Evolutionary conservation across 345 rosid genomes (phyloP), one percentile per base, ranked within the genome.

Genomic region (Mercurialis annua): DNA sequence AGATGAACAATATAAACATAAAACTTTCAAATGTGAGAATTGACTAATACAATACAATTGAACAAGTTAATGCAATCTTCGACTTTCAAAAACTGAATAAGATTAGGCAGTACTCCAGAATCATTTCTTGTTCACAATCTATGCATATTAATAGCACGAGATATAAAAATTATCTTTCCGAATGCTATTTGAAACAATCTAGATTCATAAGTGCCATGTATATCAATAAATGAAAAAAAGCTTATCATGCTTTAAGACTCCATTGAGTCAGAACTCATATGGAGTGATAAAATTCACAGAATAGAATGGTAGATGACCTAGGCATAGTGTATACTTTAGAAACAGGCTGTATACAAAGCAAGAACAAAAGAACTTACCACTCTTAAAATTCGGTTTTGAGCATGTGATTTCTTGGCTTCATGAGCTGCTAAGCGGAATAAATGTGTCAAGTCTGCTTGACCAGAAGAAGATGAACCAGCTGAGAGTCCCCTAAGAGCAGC

Each of bases 371-470:
- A 29, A 71, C 87, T 77, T 78, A 90, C 98, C 94, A 93, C 94
- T 47, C 95, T 83, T 55, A 93, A 69, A 69, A 89, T 83, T 40
- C 97, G 92, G 64, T 85, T 81, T 51, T 89, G 92, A 8, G 81
- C 71, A 68, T 79, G 84, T 24, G 95, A 90, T 67, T 71, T 82
- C 81, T 81, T 88, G 3, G 98, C 96, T 80, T 86, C 92, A 40
- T 86, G 90, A 80, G 97, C 94, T 0, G 97, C 98, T 49, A 79
- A 61, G 9, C 89, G 84, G 73, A 90, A 90, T 17, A 93, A 76
- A 71, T 77, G 81, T 49, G 95, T 87, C 71, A 93, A 90, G 85
- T 93, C 98, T n/a, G 91, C 94, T 77, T 82, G 86, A 64, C 85
- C 86, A 67, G 83, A 79, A 50, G 90, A 76, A 38, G 90, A 74